Evolutionary conservation across 225 moss, liverwort and hornwort genomes (phyloP).

Genomic region (Neckera pumila): DNA sequence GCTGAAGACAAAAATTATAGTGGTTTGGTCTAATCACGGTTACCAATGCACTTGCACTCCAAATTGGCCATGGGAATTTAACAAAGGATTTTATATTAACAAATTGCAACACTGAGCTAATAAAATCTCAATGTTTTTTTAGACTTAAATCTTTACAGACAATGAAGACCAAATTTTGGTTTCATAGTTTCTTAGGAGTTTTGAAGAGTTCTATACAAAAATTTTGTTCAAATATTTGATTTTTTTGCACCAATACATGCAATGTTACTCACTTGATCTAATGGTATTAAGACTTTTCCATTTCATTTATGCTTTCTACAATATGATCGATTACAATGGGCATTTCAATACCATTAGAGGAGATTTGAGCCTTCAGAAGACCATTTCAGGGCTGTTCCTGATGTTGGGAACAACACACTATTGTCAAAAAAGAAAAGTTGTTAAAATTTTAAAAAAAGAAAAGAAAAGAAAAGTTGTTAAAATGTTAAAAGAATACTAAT

Average conservation of each 20-base stretch:
- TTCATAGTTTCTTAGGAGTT: background rate
- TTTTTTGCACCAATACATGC: background rate
- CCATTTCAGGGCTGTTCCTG: no score
- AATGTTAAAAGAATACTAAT: no score
- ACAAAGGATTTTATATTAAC: fast-evolving
- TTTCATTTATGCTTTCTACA: background rate
- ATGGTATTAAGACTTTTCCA: fast-evolving
- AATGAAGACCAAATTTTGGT: background rate
- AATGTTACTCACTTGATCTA: background rate
- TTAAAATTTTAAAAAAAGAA: no score
- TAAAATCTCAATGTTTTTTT: no score
- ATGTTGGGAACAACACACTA: no score
- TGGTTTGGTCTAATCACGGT: fast-evolving
- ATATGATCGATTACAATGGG: fast-evolving
- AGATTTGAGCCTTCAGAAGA: no score
- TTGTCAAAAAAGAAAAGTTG: no score
- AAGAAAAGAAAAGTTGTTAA: no score
- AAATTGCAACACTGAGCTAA: background rate
- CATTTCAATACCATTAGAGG: no score
- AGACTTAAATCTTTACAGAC: fast-evolving
- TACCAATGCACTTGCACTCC: background rate
- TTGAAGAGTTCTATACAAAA: background rate
- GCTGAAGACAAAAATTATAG: background rate
- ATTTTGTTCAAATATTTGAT: background rate
- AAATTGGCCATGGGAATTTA: fast-evolving